Evolutionary conservation across 192 early-diverging fungal genomes (phyloP).

Genomic region (Phlyctochytrium planicorne): DNA sequence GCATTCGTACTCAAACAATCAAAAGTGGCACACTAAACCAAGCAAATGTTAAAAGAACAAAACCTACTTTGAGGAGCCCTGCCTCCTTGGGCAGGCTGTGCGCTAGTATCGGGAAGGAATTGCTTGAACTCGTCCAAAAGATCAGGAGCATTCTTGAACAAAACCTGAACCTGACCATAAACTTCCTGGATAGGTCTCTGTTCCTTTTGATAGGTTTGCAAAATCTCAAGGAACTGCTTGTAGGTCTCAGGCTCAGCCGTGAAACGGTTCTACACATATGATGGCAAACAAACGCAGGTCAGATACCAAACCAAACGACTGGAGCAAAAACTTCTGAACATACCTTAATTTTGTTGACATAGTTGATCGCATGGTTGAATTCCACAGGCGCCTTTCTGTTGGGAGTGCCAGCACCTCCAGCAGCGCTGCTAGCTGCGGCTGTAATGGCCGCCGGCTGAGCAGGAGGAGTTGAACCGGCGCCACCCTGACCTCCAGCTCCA

Average conservation of each 20-base stretch:
- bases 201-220: constrained; percentile 98
- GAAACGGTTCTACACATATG: constrained; percentile 74
- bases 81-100: constrained; percentile 16
- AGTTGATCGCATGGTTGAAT: constrained; percentile 98
- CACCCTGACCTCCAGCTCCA: too few relatives aligned
- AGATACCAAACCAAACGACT: constrained; percentile 12
- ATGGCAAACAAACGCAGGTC: constrained; percentile 6
- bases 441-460: too few relatives aligned
- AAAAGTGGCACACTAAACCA: too few relatives aligned
- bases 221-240: constrained; percentile 95
- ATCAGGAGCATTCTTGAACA: constrained; percentile 86
- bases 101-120: constrained; percentile 88
- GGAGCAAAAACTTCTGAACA: background rate
- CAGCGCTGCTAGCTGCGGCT: constrained; percentile 7
- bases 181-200: constrained; percentile 95
- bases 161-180: constrained; percentile 86
- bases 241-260: constrained; percentile 91
- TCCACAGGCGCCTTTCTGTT: constrained; percentile 69
- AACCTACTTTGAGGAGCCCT: background rate
- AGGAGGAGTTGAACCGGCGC: too few relatives aligned
- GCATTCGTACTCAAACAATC: too few relatives aligned
- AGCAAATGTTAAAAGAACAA: too few relatives aligned
- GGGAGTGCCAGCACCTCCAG: background rate
- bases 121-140: constrained; percentile 97
- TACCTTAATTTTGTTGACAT: constrained; percentile 99